Base-by-base conservation (phyloP, 2,329 filamentous ascomycete species). In the Aspergillus nomiae region DNA sequence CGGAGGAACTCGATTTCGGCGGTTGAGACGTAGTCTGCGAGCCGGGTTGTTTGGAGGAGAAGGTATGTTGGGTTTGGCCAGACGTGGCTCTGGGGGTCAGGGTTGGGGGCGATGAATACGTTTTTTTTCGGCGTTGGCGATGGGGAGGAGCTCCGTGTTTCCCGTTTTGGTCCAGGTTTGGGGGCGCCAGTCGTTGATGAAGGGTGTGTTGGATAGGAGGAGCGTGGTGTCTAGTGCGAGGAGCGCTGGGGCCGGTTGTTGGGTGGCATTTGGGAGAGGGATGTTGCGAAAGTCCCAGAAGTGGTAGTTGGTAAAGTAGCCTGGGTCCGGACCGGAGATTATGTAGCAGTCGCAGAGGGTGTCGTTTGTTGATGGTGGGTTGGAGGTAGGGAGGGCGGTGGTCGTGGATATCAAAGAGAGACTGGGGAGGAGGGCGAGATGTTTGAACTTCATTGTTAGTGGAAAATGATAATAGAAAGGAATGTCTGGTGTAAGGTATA, bases 211-310 rank as follows among this genome's bases (percentile, higher is more conserved):
- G 58, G 74, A 74, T 51, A 80, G 71, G 36, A 73, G 70, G n/a
- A 72, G 61, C 24, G 70, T 68, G 53, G 71, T 68, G 53, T 75
- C 11, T 32, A 11, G 9, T 51, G 24, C 14, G 4, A n/a, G 10
- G 28, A 10, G 48, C 7, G 10, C 2, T 51, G 9, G 26, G 26
- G 9, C 8, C 9, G 19, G 48, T 8, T 11, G 28, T 10, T 28
- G 26, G 26, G 64, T 50, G 6, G 6, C 41, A 54, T 4, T 65
- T 43, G 32, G 48, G 16, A 58, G 68, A 21, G 74, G 70, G 9
- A 83, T 73, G 45, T 77, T 73, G 30, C 83, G 81, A 66, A 85
- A 85, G 71, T 85, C 83, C 74, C 78, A 84, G 70, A 85, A 81
- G 57, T 78, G 79, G 74, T 85, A 81, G 71, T 84, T 78, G 54